A percentile compares a stretch with the other conserved stretches of the same genome.
Conservation (phyloP, 2,329 filamentous ascomycete genomes). For the Myriosclerotinia duriaeana region DNA sequence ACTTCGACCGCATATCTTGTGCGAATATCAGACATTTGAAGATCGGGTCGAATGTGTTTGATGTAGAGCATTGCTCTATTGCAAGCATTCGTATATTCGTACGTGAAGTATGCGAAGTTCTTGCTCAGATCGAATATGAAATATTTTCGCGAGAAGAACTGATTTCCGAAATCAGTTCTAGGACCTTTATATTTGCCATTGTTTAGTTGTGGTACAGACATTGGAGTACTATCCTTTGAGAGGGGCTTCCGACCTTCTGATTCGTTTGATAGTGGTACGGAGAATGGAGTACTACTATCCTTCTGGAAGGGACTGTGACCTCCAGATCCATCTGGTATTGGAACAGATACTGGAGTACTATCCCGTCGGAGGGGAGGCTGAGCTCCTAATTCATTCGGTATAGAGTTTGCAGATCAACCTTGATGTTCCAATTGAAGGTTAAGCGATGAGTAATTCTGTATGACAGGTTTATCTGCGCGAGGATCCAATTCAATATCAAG, state of each 20-base stretch:
- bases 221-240: background rate
- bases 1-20: background rate
- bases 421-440: background rate
- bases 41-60: background rate
- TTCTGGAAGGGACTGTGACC: too few relatives aligned
- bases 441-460: too few relatives aligned
- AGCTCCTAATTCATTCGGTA: background rate
- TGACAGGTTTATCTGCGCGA: too few relatives aligned
- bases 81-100: background rate
- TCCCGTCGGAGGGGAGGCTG: background rate
- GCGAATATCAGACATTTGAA: rapidly evolving
- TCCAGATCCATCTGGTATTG: too few relatives aligned
- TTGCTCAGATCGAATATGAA: background rate
- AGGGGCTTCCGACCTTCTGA: too few relatives aligned
- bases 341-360: background rate
- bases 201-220: background rate
- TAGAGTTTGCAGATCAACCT: too few relatives aligned
- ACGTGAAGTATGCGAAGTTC: background rate
- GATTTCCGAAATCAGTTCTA: background rate
- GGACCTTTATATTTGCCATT: background rate
- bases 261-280: too few relatives aligned
- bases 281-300: too few relatives aligned
- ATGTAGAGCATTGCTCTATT: background rate
- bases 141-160: background rate
- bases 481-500: too few relatives aligned